These are phyloP conservation scores for Persicaria tinctoria DNA, from an alignment of 148 eudicot genomes.

Conservation along the genomic window DNA sequence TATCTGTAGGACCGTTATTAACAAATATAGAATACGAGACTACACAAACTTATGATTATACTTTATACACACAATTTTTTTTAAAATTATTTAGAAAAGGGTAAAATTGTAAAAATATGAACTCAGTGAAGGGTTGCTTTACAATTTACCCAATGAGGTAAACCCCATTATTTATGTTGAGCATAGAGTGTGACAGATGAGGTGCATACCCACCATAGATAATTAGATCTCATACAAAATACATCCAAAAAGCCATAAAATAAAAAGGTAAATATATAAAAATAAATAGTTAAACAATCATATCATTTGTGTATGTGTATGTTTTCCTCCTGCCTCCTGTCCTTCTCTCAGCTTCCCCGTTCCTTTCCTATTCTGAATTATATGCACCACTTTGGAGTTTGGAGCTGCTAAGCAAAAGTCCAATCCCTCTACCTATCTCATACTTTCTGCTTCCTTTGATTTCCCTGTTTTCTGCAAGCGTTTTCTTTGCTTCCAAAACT, in stretches of 20 bases:
- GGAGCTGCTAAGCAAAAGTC: constrained; percentile 13
- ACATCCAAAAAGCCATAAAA: constrained; percentile 9
- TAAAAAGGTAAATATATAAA: background rate
- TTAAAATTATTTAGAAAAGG: no score
- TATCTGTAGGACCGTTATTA: no score
- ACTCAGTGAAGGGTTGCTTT: no score
- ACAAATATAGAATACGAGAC: no score
- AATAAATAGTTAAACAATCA: constrained; percentile 8
- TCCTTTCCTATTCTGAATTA: constrained; percentile 9
- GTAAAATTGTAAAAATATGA: no score
- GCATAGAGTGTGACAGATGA: constrained; percentile 8
- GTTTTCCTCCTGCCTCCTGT: constrained; percentile 13
- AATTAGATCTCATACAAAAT: constrained; percentile 9
- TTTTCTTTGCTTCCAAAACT: constrained; percentile 10
- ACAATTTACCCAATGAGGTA: background rate
- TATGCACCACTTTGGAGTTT: constrained; percentile 14
- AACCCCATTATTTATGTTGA: background rate
- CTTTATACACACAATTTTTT: no score
- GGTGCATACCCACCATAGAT: constrained; percentile 7
- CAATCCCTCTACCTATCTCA: constrained; percentile 1
- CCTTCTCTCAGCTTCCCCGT: constrained; percentile 13
- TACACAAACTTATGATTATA: no score
- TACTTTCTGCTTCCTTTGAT: constrained; percentile 3
- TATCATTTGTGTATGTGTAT: background rate
- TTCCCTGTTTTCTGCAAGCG: constrained; percentile 3